Evolutionary conservation across 306 rosid species (phyloP).

Genomic region (Cucurbita moschata): DNA sequence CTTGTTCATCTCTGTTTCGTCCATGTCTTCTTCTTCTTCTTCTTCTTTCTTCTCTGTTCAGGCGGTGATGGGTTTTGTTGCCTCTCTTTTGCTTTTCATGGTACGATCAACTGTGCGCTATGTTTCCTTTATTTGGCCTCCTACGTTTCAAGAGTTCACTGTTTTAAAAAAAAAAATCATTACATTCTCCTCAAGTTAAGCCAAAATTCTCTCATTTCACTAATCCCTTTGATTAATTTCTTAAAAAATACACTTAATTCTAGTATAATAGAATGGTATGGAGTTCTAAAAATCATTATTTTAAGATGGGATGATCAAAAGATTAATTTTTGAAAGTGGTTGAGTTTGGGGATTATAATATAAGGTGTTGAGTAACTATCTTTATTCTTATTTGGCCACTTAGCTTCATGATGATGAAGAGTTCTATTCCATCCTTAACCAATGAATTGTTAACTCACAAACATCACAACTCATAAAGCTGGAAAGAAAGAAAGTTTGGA

Average conservation of each 20-base stretch:
- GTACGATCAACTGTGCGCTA: not conserved
- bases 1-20: constrained; percentile 34
- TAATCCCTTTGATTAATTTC: not conserved
- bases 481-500: not conserved
- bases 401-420: not conserved
- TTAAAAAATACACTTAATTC: not conserved
- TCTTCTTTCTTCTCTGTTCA: constrained; percentile 1
- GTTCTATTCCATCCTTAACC: not conserved
- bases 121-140: not conserved
- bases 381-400: constrained; percentile 2
- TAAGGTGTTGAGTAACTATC: not conserved
- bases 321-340: not conserved
- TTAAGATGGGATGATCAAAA: not conserved
- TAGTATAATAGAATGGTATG: not conserved
- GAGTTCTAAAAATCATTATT: not conserved
- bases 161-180: not conserved
- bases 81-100: constrained; percentile 15
- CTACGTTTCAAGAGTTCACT: not conserved
- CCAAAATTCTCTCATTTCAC: not conserved
- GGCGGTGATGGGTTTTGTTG: constrained; percentile 1
- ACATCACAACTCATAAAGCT: not conserved
- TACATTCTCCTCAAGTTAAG: not conserved
- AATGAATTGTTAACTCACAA: not conserved
- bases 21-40: constrained; percentile 12
- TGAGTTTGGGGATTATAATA: not conserved